A percentile compares a stretch with the other conserved stretches of the same genome.
These are phyloP conservation scores for Phyllachora maydis DNA, from an alignment of 2,329 filamentous ascomycete genomes.

Conservation along the genomic window DNA sequence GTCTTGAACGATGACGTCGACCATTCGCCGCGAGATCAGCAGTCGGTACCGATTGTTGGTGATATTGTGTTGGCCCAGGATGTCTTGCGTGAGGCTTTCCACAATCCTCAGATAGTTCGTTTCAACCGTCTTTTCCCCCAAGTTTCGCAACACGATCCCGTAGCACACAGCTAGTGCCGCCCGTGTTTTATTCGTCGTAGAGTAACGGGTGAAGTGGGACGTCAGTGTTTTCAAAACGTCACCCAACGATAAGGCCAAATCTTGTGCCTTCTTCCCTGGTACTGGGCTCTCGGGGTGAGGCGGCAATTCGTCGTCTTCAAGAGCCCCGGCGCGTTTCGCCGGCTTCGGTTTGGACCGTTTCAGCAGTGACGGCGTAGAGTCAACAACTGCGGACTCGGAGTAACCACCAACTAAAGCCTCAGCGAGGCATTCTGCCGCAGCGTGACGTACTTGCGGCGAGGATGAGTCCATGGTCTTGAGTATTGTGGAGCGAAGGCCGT, in stretches of 20 bases:
- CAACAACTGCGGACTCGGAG: slow-evolving; percentile 31
- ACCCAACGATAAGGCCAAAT: slow-evolving; percentile 51
- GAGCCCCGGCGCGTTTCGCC: slow-evolving; percentile 32
- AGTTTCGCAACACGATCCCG: slow-evolving; percentile 52
- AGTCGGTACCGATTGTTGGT: slow-evolving; percentile 73
- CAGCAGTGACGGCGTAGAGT: slow-evolving; percentile 32
- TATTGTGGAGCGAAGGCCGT: slow-evolving; percentile 60
- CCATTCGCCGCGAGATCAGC: slow-evolving; percentile 65
- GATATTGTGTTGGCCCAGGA: slow-evolving; percentile 58
- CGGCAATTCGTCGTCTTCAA: slow-evolving; percentile 43
- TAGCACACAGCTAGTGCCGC: slow-evolving; percentile 80
- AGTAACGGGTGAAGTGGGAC: slow-evolving; percentile 55
- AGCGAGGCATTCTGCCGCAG: slow-evolving; percentile 69
- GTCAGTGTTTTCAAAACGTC: slow-evolving; percentile 69
- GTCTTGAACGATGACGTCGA: slow-evolving; percentile 67
- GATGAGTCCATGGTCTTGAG: slow-evolving; percentile 76
- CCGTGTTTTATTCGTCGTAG: slow-evolving; percentile 61
- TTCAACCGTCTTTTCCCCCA: slow-evolving; percentile 73
- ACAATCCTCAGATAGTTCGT: slow-evolving; percentile 64
- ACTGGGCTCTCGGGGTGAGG: slow-evolving; percentile 54
- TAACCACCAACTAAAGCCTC: slow-evolving; percentile 68
- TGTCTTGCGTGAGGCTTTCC: slow-evolving; percentile 58
- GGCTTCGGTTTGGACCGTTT: slow-evolving; percentile 47
- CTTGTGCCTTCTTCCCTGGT: slow-evolving; percentile 47
- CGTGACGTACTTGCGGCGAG: slow-evolving; percentile 57